Base-by-base conservation (phyloP, 345 rosid genomes). In the Lumnitzera littorea region DNA sequence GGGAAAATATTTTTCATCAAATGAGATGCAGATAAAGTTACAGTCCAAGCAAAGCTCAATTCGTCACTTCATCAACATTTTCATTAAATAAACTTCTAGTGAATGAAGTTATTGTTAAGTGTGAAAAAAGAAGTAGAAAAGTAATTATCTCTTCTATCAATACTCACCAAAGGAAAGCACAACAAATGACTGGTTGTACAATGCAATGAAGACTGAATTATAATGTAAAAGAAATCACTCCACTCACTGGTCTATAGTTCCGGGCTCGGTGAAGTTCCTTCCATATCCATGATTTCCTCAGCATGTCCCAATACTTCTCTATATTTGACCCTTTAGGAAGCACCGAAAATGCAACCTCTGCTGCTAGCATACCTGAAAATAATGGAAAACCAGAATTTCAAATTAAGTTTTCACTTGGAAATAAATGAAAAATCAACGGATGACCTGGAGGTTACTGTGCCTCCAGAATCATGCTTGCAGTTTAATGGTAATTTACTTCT, bases 331-430 rank as follows among this genome's bases (percentile, higher is more conserved):
- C 83, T 67, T 78, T 79, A 57, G 67, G 74, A 74, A 92, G 84
- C 50, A 62, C 70, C 61, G 87, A 83, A 76, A 87, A 87, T 66
- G 89, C 74, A 73, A 91, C 94, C 67, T 92, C 96, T 53, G 96
- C 98, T 51, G 96, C 98, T 58, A 92, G 79, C 96, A 89, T 92
- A 65, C 98, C 96, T 92, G 78, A 49, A 51, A 77, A 66, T 66
- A 41, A 46, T 56, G 23, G 29, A 11, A 47, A 56, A 56, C 14
- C 48, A 29, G 59, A 47, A 47, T 24, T 36, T 23, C 60, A 54
- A 17, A 57, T 49, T 51, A 16, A 12, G 58, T 47, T 8, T 12
- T 23, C 4, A 41, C 51, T 25, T 15, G 36, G 24, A 50, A 7
- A 54, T 55, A 36, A 36, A 36, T 5, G 10, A 36, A 5, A 5